phyloP scores from a whole-genome alignment of 768 basidiomycete genomes.

The Lepiota subincarnata region DNA sequence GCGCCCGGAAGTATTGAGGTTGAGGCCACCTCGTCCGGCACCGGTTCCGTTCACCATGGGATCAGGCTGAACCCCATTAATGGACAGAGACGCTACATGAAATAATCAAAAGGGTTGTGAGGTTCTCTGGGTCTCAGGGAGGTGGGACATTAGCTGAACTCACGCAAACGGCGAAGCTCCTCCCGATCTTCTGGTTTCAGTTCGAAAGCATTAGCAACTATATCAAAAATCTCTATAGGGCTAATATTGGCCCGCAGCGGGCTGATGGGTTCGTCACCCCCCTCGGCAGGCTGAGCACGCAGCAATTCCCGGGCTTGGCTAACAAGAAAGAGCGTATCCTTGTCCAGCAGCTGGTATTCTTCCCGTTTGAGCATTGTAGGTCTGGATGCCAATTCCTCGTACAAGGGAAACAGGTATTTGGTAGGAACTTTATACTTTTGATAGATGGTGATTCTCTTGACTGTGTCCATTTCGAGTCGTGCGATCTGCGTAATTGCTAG shows the following conservation, averaged over 20 bases:
- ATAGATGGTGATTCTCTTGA: constrained; percentile 44
- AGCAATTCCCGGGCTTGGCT: constrained; percentile 10
- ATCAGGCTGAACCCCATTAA: too few relatives aligned
- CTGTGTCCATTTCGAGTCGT: constrained; percentile 13
- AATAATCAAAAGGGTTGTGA: too few relatives aligned
- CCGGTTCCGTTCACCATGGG: too few relatives aligned
- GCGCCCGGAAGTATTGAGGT: too few relatives aligned
- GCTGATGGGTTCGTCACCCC: background rate
- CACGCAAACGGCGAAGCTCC: background rate
- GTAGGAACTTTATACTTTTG: constrained; percentile 45
- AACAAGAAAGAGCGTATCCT: background rate
- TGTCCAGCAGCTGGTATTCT: constrained; percentile 2
- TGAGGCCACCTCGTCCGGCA: too few relatives aligned
- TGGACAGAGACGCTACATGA: too few relatives aligned
- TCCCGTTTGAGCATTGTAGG: constrained; percentile 18
- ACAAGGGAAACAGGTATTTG: constrained; percentile 48
- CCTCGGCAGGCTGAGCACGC: background rate
- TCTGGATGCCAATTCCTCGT: constrained; percentile 48
- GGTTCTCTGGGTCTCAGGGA: too few relatives aligned
- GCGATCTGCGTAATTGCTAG: constrained; percentile 43
- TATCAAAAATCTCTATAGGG: background rate
- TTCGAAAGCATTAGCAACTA: background rate
- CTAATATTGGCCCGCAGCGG: background rate
- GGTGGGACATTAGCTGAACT: background rate
- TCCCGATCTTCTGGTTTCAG: background rate